Conservation (phyloP, 352 stramenopile genomes). For the Phytophthora uliginosa region DNA sequence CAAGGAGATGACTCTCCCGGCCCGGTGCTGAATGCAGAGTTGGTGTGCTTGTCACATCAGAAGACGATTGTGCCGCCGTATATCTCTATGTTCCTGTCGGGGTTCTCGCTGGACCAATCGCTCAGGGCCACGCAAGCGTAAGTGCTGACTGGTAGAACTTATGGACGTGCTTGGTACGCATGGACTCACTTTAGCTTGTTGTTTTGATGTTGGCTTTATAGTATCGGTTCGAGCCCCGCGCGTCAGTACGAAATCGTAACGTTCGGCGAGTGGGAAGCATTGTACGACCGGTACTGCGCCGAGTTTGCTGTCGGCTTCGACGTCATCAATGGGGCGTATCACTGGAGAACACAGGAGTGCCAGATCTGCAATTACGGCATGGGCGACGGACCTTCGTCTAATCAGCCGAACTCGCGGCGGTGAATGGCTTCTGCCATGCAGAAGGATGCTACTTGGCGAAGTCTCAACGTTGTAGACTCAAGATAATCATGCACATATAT, state of each 20-base stretch:
- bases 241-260: constrained; percentile 92
- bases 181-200: background rate
- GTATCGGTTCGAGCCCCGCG: constrained; percentile 56
- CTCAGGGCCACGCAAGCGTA: constrained; percentile 81
- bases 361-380: constrained; percentile 86
- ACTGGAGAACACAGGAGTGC: constrained; percentile 87
- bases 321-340: constrained; percentile 80
- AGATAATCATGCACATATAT: constrained; percentile 17
- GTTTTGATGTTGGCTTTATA: constrained; percentile 16
- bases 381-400: constrained; percentile 39
- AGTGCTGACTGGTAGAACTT: constrained; percentile 21
- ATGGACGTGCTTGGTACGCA: background rate
- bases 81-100: constrained; percentile 90
- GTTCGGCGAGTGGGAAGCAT: constrained; percentile 79
- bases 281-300: constrained; percentile 83
- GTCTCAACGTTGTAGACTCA: background rate
- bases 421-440: constrained; percentile 17
- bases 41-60: constrained; percentile 85
- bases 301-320: constrained; percentile 89
- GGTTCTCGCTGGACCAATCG: constrained; percentile 83
- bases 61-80: constrained; percentile 84
- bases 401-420: constrained; percentile 60
- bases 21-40: constrained; percentile 82
- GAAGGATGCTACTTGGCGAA: too few species aligned
- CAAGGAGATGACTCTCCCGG: constrained; percentile 65